phyloP scores from a whole-genome alignment of 2,329 filamentous ascomycete genomes.

The Geosmithia putterillii region DNA sequence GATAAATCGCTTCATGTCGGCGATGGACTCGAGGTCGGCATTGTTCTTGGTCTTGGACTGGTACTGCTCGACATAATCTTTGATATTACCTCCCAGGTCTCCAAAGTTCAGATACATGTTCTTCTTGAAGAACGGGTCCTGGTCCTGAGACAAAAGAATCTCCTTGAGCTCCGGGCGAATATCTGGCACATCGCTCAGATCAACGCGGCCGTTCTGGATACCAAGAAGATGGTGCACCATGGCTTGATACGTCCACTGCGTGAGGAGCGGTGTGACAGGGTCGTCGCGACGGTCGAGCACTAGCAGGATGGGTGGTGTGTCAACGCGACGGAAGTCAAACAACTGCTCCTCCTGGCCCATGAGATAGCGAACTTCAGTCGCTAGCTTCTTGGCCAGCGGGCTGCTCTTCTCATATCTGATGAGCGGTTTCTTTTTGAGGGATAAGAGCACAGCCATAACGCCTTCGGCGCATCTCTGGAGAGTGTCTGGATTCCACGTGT shows the following conservation, averaged over 20 bases:
- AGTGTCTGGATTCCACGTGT: constrained; percentile 84
- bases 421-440: constrained; percentile 91
- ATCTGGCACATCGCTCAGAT: constrained; percentile 73
- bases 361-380: constrained; percentile 81
- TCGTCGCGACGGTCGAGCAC: constrained; percentile 88
- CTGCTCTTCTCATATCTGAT: constrained; percentile 92
- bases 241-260: constrained; percentile 99
- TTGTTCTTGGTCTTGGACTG: constrained; percentile 95
- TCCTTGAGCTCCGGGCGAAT: constrained; percentile 80
- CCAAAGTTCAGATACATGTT: constrained; percentile 99
- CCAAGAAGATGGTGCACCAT: constrained; percentile 97
- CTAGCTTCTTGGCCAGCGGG: constrained; percentile 79
- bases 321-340: constrained; percentile 90
- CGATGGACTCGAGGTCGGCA: constrained; percentile 91
- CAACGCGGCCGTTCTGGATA: constrained; percentile 88
- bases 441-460: constrained; percentile 68
- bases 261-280: constrained; percentile 84
- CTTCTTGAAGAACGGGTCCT: constrained; percentile 97
- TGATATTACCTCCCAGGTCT: constrained; percentile 89
- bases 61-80: constrained; percentile 97
- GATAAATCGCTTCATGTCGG: constrained; percentile 98
- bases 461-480: constrained; percentile 82
- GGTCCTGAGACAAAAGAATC: constrained; percentile 89
- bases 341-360: constrained; percentile 93
- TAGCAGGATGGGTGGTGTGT: constrained; percentile 86